Base-by-base conservation (phyloP, 2,329 filamentous ascomycete species). In the Fusarium sp. region DNA sequence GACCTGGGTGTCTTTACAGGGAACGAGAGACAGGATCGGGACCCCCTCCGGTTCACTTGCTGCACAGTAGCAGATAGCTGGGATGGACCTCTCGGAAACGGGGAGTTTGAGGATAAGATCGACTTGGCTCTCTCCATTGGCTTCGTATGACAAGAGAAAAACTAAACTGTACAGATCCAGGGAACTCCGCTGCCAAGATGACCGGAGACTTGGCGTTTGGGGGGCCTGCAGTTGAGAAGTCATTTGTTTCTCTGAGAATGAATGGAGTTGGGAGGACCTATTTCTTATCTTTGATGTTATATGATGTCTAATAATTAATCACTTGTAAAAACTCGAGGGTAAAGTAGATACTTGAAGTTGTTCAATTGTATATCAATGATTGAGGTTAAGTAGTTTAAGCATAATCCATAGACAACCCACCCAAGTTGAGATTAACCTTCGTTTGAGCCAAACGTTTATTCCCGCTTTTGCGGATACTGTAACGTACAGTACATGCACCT, bases 181-280 rank as follows among this genome's bases (percentile, higher is more conserved):
- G 31, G 49, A 14, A 43, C 67, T 71, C 63, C 63, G 59, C 63
- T 71, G 70, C 70, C 70, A 72, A 72, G 70, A n/a, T 54, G 56
- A 61, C 63, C 19, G 55, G 67, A 52, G 53, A 60, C 70, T 72
- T 72, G 70, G 70, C 70, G 56, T 14, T 19, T 67, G 53, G 55
- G 39, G 19, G 34, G 49, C 31, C 19, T 26, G 54, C 34, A 26
- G 25, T 57, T n/a, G 16, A 16, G 30, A 37, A 19, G 41, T 43
- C 28, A 54, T 25, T 7, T 19, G 2, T 25, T 18, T 26, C 9
- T 12, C n/a, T 28, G 4, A n/a, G 34, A 28, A n/a, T 28, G 13
- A 52, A 37, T 37, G 3, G 25, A 11, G 4, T 43, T 16, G 4
- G 8, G 19, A 13, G 9, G 6, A n/a, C 12, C n/a, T 10, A 12